Evolutionary conservation across 1,284 basidiomycete species (phyloP).

Genomic region (Caloboletus firmus): DNA sequence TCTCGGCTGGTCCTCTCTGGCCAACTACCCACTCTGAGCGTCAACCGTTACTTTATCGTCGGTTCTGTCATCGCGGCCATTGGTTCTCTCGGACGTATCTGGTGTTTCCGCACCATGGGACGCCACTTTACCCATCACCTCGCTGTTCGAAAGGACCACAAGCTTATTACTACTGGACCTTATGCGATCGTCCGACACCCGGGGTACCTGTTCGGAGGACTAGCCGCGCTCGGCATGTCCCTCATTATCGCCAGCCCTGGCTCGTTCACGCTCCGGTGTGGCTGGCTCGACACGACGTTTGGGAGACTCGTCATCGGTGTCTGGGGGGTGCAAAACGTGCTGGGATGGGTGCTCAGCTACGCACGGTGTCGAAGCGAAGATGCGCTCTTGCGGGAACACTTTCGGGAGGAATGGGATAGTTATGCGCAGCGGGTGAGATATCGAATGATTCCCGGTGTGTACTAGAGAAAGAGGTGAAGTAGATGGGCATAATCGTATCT

Average conservation of each 20-base stretch:
- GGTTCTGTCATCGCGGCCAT: conserved; percentile 20
- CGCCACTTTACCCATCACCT: conserved; percentile 35
- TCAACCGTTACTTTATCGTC: conserved; percentile 15
- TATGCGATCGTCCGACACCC: conserved; percentile 36
- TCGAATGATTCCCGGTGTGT: conserved; percentile 29
- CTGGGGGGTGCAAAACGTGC: conserved; percentile 21
- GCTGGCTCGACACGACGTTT: conserved; percentile 26
- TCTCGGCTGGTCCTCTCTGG: conserved; percentile 20
- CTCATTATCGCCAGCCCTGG: conserved; percentile 29
- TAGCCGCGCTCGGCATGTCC: conserved; percentile 28
- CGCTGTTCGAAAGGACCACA: conserved; percentile 27
- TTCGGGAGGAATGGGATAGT: conserved; percentile 21
- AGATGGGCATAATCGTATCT: too few relatives aligned
- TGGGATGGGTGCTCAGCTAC: conserved; percentile 16
- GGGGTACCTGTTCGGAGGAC: conserved; percentile 24
- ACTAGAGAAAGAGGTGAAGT: too few relatives aligned
- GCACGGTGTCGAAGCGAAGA: conserved; percentile 23
- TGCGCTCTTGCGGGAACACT: conserved; percentile 14
- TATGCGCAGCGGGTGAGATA: conserved; percentile 27
- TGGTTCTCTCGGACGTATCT: conserved; percentile 28
- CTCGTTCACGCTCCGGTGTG: conserved; percentile 24
- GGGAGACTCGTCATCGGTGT: conserved; percentile 18
- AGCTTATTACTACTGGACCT: conserved; percentile 33
- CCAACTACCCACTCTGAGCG: conserved; percentile 13
- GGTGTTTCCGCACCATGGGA: conserved; percentile 33